Base-by-base conservation (phyloP, 768 basidiomycete genomes). In the Kwoniella shandongensis region DNA sequence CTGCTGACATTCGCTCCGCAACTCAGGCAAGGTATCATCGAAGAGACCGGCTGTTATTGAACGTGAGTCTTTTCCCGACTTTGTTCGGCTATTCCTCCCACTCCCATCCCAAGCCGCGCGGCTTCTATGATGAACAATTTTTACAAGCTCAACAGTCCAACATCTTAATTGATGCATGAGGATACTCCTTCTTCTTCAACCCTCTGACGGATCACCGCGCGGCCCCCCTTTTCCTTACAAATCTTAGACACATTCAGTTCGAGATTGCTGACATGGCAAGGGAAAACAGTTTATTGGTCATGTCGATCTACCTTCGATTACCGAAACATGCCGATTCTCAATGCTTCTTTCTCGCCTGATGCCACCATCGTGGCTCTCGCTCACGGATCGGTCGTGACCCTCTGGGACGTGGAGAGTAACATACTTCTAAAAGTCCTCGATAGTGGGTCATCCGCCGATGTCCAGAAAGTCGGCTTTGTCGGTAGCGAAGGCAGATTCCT, bases 281-380 rank as follows among this genome's bases (percentile, higher is more conserved):
- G 20, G 29, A 32, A 6, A 49, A 22, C 62, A 87, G 88, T 81
- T 38, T 87, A 84, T 45, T 98, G 92, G 93, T 81, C 85, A n/a
- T 80, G 83, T 42, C 85, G 87, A 47, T 87, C 90, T 2, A 83
- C 85, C 1, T 81, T 89, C 64, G 79, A 75, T 39, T 88, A 88
- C 70, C 88, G 86, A 41, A 79, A 81, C n/a, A 82, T 80, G 48
- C 88, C 91, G 29, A 80, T 80, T 51, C 81, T 85, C 61, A 51
- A 61, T 6, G 79, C 83, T 0, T 81, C 85, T 1, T 96, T 91
- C 85, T 89, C 93, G 5, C 81, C 81, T 3, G 96, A 99, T 73
- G 87, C 84, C 8, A 92, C 92, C 4, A 80, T 99, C 29, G 79
- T 98, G 44, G 88, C 87, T 12, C 81, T 93, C 20, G 80, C 86